These are phyloP conservation scores for Scalesia atractyloides DNA, from an alignment of 129 eudicot species.

Conservation along the genomic window DNA sequence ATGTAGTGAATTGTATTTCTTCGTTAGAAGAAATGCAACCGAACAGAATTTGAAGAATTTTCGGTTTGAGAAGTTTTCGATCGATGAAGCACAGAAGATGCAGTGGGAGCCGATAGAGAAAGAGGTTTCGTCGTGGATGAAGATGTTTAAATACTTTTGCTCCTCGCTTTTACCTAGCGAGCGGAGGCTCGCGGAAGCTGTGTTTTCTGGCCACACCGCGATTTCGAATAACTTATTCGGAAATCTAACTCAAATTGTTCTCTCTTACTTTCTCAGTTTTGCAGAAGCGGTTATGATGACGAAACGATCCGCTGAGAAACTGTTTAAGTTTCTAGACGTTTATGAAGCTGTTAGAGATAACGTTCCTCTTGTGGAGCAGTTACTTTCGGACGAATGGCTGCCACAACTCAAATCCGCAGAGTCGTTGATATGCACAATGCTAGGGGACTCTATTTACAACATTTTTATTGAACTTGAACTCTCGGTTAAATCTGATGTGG, in stretches of 20 bases:
- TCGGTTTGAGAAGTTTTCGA: constrained; percentile 57
- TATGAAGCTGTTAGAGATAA: constrained; percentile 62
- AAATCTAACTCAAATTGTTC: constrained; percentile 37
- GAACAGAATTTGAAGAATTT: constrained; percentile 49
- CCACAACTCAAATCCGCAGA: constrained; percentile 46
- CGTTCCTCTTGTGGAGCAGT: constrained; percentile 35
- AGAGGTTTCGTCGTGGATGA: constrained; percentile 64
- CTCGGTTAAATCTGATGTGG: constrained; percentile 55
- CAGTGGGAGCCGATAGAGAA: constrained; percentile 75
- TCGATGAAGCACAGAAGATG: constrained; percentile 83
- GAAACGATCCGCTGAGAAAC: constrained; percentile 72
- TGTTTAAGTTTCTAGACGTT: constrained; percentile 73
- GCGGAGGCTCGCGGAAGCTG: constrained; percentile 41
- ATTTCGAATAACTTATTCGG: constrained; percentile 34
- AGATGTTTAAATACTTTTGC: constrained; percentile 41
- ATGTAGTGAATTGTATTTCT: constrained; percentile 57
- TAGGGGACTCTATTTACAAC: constrained; percentile 62
- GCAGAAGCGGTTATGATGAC: constrained; percentile 69
- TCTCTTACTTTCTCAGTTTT: constrained; percentile 51
- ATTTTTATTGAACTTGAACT: constrained; percentile 71
- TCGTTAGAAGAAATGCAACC: constrained; percentile 58
- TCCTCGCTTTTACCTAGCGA: constrained; percentile 44
- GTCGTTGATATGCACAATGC: constrained; percentile 35
- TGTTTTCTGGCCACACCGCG: constrained; percentile 32
- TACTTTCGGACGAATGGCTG: constrained; percentile 29